phyloP scores from a whole-genome alignment of 2,329 filamentous ascomycete genomes.

The Zalaria sp. region DNA sequence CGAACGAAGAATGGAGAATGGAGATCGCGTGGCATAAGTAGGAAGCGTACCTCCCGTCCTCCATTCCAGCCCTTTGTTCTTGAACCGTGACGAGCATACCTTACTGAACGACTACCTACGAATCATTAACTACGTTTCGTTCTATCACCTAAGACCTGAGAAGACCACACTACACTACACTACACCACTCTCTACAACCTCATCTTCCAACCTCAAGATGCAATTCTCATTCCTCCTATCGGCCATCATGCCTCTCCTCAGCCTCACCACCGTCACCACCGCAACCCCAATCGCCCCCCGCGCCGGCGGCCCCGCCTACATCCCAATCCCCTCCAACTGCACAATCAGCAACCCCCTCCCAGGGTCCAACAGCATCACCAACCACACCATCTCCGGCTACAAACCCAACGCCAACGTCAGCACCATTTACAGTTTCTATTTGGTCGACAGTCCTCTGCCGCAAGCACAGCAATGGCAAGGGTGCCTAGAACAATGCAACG shows the following conservation, averaged over 20 bases:
- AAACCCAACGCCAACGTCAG: conserved; percentile 12
- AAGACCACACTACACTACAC: background rate
- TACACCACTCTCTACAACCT: background rate
- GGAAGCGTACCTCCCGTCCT: background rate
- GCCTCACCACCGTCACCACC: background rate
- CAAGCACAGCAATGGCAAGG: conserved; percentile 12
- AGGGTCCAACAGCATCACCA: conserved; percentile 3
- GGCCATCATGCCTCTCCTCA: conserved; percentile 1
- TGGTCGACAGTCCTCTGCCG: conserved; percentile 8
- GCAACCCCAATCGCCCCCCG: conserved; percentile 9
- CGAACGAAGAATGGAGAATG: background rate
- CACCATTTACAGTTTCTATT: conserved; percentile 20
- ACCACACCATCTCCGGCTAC: conserved; percentile 10
- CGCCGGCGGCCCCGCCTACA: conserved; percentile 20
- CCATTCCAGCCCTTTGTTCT: background rate
- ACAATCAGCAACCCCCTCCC: conserved; percentile 18
- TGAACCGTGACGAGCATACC: background rate
- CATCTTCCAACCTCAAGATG: conserved; percentile 1
- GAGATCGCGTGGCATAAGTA: background rate
- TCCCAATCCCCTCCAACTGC: conserved; percentile 22
- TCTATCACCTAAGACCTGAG: background rate
- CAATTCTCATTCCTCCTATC: conserved; percentile 4
- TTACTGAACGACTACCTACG: too few species aligned
- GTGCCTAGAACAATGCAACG: conserved; percentile 27
- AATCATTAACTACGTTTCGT: too few species aligned